Evolutionary conservation across 1,139 yeast genomes (phyloP), one percentile per base, ranked within the genome.

Genomic region (Martiniozyma asiatica): DNA sequence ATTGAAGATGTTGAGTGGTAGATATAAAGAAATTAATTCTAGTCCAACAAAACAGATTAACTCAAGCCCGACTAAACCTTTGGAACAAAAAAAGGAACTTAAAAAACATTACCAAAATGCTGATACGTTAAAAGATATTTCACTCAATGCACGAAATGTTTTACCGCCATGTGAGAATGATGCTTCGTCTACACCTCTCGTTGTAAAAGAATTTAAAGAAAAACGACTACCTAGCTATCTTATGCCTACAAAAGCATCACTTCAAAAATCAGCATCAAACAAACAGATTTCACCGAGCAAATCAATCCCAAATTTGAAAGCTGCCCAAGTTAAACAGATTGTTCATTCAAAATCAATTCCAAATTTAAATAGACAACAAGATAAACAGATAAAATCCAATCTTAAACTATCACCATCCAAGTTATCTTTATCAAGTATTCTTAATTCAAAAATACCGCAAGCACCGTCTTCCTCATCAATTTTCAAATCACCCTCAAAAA

Each of bases 11-110:
- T 24, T 35, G 8, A 41, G 35, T 17, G 44, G 45, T 7, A 36
- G 37, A 8, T 48, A 38, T 32, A 46, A 39, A 27, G 55, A 50
- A 31, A 35, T 45, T 5, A 30, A 36, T 23, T 47, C 46, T 8
- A 47, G 51, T 29, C 53, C 53, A 3, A 48, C 53, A 4, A 42
- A 45, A 29, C n/a, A 50, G 31, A 35, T 45, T 5, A 30, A 36
- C 22, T 47, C 46, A 9, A 47, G 51, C 27, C 53, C 53, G 3
- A 31, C 46, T 7, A 17, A 17, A 17, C 11, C 32, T 4, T 33
- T 35, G 6, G 34, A 29, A 11, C 48, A 47, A 26, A 44, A 39
- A 20, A 35, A 41, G 14, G 34, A 35, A 20, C 33, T 45, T 14
- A 41, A 40, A 32, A 39, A 39, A 6, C 41, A 37, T 12, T 45